Base-by-base conservation (phyloP, 2,329 filamentous ascomycete genomes). In the Hypoxylon rubiginosum region DNA sequence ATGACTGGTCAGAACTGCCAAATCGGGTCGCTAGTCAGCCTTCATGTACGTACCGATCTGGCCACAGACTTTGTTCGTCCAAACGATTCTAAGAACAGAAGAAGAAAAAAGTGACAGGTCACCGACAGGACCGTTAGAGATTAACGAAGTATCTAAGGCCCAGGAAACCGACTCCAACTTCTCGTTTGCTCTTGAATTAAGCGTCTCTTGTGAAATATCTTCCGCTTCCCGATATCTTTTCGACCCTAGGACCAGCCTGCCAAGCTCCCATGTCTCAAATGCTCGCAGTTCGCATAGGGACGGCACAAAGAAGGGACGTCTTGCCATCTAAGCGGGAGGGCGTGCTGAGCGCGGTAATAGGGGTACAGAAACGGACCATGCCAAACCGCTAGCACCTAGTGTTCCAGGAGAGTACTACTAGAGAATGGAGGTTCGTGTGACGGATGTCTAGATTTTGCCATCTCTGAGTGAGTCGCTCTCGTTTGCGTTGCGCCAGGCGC, bases 51-150 rank as follows among this genome's bases (percentile, higher is more conserved):
- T 62, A 59, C 48, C 54, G 63, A 66, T 62, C 68, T 60, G 58
- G 41, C 43, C 57, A 52, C 34, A 57, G 53, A 52, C 61, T 49
- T 53, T 56, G 55, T 55, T 54, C 43, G 50, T 64, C 32, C 49
- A 67, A 52, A 48, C 52, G 57, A 68, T 58, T 62, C 36, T 30
- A 56, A 34, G 36, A 17, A 17, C 36, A 56, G 21, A 36, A 56
- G 51, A 19, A 49, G 52, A 50, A 57, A 55, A 43, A 72, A 60
- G 24, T 71, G 70, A 72, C 63, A 72, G 61, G 62, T 72, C 67
- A 66, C 55, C 48, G 36, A 56, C 58, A 64, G 51, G 54, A 58
- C 54, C 48, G 61, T 68, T 65, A 53, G 67, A 67, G 63, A 64
- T 68, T 62, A 59, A 71, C 56, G 52, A 64, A 62, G 51, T 28